Evolutionary conservation across 257 asterid species (phyloP), one percentile per base, ranked within the genome.

Genomic region (Solanum commersonii): DNA sequence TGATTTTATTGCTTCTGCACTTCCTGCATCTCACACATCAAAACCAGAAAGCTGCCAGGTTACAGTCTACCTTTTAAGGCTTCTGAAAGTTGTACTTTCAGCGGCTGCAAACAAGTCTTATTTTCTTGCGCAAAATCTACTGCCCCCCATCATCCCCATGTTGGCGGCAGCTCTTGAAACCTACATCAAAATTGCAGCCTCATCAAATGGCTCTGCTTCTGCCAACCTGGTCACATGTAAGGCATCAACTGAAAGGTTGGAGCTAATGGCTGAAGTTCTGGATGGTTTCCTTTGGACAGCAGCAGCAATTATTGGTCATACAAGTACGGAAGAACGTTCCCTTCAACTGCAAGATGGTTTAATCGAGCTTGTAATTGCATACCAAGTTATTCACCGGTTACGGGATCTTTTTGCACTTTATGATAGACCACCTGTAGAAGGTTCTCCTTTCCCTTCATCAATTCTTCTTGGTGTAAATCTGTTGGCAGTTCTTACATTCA

Each of bases 31-130:
- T 77, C 99, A 97, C 93, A 92, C 96, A 77, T 96, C 98, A 78
- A 97, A 96, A 89, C 98, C 98, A 60, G 99, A 95, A 92, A 97
- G 98, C 73, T 94, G 99, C 92, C 99, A 94, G 90, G 96, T 97
- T 88, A 97, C 98, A 15, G 46, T 94, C 83, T 92, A 89, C 92
- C 99, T 97, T 60, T 88, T 97, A 92, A 93, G 98, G 91, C 98
- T 97, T 91, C 91, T 96, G 90, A 97, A 88, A 92, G 93, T 92
- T 35, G 98, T 93, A 44, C 89, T 97, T 89, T 92, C 94, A 65
- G 88, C 83, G 22, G 90, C 95, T 33, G 90, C 94, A 63, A 97
- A 97, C 93, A 93, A 90, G 92, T 93, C 95, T 90, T 96, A 96
- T 94, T 97, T 97, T 89, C 98, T 97, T 91, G 96, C 96, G 42